phyloP scores from a whole-genome alignment of 1,284 basidiomycete species.

The Rhodotorula sp. region DNA sequence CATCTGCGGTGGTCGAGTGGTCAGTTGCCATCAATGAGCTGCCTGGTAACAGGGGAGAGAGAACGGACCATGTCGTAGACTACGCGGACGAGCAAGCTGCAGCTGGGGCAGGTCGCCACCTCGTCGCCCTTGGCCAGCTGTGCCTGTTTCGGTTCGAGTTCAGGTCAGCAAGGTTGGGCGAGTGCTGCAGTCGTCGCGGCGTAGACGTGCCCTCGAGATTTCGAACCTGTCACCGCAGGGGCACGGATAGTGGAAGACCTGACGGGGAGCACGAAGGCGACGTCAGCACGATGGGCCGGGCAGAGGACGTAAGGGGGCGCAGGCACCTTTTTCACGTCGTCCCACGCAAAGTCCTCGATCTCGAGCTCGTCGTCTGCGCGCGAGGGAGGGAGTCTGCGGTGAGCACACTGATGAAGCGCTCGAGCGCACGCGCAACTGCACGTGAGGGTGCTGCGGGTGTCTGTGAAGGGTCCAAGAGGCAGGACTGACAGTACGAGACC shows the following conservation, averaged over 20 bases:
- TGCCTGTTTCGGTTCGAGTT: constrained; percentile 6
- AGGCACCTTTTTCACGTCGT: constrained; percentile 62
- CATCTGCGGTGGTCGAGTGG: constrained; percentile 39
- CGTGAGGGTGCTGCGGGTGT: not conserved
- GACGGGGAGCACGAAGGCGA: not conserved
- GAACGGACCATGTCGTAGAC: constrained; percentile 88
- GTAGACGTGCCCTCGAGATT: constrained; percentile 65
- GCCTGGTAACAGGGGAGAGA: not conserved
- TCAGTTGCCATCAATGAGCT: too few species aligned
- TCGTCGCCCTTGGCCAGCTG: constrained; percentile 92
- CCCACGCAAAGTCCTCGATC: constrained; percentile 95
- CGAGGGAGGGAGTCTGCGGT: not conserved
- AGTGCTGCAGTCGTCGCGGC: not conserved
- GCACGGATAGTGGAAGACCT: constrained; percentile 91
- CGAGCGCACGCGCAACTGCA: too few species aligned
- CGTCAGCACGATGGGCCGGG: not conserved
- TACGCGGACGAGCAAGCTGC: constrained; percentile 88
- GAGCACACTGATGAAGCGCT: not conserved
- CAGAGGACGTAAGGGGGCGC: not conserved
- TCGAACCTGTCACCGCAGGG: constrained; percentile 99
- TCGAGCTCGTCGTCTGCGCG: constrained; percentile 76
- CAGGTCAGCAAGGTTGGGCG: not conserved
- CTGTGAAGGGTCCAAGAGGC: not conserved
- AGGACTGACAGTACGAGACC: constrained; percentile 38
- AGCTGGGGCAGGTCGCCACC: constrained; percentile 95